Base-by-base conservation (phyloP, 169 alveolate species). In the Plasmodium berghei region DNA sequence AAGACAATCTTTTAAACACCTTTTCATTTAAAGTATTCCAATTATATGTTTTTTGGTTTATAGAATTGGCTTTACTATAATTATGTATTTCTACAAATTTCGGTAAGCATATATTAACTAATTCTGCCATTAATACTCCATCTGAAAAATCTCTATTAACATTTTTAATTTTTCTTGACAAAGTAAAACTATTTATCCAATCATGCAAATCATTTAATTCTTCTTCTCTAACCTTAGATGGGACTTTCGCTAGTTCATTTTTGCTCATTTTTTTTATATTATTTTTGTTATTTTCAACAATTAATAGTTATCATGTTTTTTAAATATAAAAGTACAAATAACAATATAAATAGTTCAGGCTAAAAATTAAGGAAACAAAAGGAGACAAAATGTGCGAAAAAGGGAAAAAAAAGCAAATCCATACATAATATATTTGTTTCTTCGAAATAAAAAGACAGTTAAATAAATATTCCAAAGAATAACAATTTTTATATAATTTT, bases 11-110 rank as follows among this genome's bases (percentile, higher is more conserved):
- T 56, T 67, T 75, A 75, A 75, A 75, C 18, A 86, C 92, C 48
- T 77, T 88, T 61, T 88, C 74, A 58, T 88, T 88, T 74, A 88
- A 28, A n/a, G 89, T 88, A 49, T 88, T 88, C 93, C 93, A 88
- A 42, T 88, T 88, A 67, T 88, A 88, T 55, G 22, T 48, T 64
- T 88, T 88, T 45, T 88, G 93, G 46, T 74, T 73, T 16, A 71
- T 63, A 8, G 87, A 70, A 72, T 88, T 73, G 40, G 93, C 93
- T 48, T 61, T 55, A 66, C 87, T 66, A 85, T 88, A 88, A 62
- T 88, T 88, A 58, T 88, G 93, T n/a, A 73, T 69, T 16, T 88
- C 93, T n/a, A 88, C 93, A 20, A 88, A 46, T 40, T 55, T 61
- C n/a, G 93, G 93, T 49, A 88, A 42, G 26, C 89, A 75, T 40